A percentile compares a stretch with the other conserved stretches of the same genome.
phyloP scores from a whole-genome alignment of 2,329 filamentous ascomycete genomes.

The Talaromyces marneffei region DNA sequence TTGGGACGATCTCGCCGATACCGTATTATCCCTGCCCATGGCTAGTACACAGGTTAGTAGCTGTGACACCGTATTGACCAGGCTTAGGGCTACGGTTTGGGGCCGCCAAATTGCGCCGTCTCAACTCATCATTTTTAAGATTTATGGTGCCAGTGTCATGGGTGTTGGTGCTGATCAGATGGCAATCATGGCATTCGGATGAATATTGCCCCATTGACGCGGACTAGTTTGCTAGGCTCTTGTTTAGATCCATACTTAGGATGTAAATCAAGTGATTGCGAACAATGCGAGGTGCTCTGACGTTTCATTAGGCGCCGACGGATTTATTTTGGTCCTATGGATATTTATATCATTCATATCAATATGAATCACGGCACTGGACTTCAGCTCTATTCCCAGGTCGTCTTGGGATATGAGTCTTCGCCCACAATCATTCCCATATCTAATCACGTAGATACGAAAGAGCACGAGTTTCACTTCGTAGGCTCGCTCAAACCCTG shows the following conservation, averaged over 20 bases:
- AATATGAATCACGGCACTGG: too few relatives aligned
- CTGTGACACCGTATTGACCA: neutral
- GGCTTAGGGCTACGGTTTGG: neutral
- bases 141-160: neutral
- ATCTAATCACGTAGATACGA: neutral
- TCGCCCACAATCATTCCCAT: neutral
- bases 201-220: neutral
- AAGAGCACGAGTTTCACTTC: neutral
- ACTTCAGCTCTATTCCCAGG: neutral
- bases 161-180: neutral
- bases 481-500: neutral
- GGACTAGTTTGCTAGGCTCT: neutral
- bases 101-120: neutral
- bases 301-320: neutral
- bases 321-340: neutral
- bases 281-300: neutral
- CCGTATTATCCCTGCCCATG: neutral
- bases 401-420: neutral
- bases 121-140: neutral
- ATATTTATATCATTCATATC: neutral
- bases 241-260: neutral
- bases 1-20: neutral
- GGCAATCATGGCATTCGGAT: neutral
- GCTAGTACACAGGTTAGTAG: neutral
- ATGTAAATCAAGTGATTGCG: neutral